Evolutionary conservation across 768 basidiomycete genomes (phyloP).

Genomic region (Hydnum rufescens): DNA sequence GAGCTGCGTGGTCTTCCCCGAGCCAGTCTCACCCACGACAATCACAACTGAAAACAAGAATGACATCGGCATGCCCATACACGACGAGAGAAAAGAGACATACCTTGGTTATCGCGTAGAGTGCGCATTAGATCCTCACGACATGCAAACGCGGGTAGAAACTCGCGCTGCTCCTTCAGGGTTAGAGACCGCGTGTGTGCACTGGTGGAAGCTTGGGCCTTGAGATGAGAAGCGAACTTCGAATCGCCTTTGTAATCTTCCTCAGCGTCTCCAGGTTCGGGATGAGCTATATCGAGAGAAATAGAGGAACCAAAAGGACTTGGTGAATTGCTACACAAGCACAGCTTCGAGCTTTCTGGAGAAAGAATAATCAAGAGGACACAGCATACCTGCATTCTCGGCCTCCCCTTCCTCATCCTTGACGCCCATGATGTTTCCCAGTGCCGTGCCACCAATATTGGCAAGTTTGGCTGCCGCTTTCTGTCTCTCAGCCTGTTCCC

Average conservation of each 20-base stretch:
- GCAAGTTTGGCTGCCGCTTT: constrained; percentile 95
- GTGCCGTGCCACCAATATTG: constrained; percentile 69
- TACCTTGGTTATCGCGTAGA: constrained; percentile 90
- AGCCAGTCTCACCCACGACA: constrained; percentile 99
- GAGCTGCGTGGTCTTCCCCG: constrained; percentile 94
- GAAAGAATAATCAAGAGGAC: constrained; percentile 9
- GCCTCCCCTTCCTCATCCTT: constrained; percentile 87
- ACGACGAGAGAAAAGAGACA: constrained; percentile 8
- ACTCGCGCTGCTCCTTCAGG: constrained; percentile 88
- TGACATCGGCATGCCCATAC: neutral
- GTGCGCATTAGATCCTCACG: constrained; percentile 78
- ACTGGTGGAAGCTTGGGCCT: constrained; percentile 56
- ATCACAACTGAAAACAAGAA: constrained; percentile 42
- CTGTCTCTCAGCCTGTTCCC: constrained; percentile 88
- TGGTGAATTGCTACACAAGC: constrained; percentile 44
- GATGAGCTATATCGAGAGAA: constrained; percentile 19
- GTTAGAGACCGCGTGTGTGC: constrained; percentile 65
- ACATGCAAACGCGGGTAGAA: constrained; percentile 92
- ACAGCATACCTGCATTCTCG: constrained; percentile 35
- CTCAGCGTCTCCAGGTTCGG: constrained; percentile 29
- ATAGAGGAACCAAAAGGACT: constrained; percentile 31
- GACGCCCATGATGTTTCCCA: constrained; percentile 98
- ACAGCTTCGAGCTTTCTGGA: constrained; percentile 26
- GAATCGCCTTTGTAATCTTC: constrained; percentile 72
- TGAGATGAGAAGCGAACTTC: constrained; percentile 91